These are phyloP conservation scores for Suillus spraguei DNA, from an alignment of 768 basidiomycete genomes.

Conservation along the genomic window DNA sequence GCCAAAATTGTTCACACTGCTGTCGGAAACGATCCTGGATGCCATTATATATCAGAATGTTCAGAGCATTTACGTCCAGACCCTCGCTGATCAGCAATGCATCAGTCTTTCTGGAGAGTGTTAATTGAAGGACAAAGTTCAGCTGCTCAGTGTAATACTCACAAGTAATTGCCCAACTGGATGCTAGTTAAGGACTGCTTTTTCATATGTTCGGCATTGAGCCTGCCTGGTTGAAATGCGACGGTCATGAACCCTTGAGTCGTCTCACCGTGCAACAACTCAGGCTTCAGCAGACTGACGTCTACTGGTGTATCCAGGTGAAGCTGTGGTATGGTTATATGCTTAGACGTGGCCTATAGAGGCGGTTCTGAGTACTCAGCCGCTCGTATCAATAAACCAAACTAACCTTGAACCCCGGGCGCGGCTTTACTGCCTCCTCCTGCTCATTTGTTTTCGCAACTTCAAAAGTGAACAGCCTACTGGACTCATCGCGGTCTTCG, in stretches of 20 bases:
- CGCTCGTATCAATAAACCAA: neutral
- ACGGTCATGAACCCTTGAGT: conserved; percentile 42
- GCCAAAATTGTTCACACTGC: conserved; percentile 26
- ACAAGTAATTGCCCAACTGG: conserved; percentile 26
- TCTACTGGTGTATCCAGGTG: conserved; percentile 14
- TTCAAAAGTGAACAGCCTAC: conserved; percentile 54
- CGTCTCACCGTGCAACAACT: conserved; percentile 42
- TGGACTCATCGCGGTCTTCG: conserved; percentile 42
- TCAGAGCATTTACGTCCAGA: conserved; percentile 27
- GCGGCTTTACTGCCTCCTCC: conserved; percentile 48
- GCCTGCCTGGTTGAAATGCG: conserved; percentile 20
- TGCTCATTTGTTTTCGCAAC: conserved; percentile 59
- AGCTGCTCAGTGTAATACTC: conserved; percentile 7
- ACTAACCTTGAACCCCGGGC: conserved; percentile 49
- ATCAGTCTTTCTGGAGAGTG: conserved; percentile 22
- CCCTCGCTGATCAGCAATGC: conserved; percentile 25
- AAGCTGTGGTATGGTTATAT: conserved; percentile 16
- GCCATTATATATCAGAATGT: conserved; percentile 30
- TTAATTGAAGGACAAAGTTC: neutral
- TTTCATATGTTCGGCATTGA: conserved; percentile 4
- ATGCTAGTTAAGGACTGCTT: conserved; percentile 1
- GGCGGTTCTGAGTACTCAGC: neutral
- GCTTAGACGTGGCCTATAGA: conserved; percentile 17
- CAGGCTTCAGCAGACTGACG: conserved; percentile 21
- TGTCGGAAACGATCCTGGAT: conserved; percentile 28